These are phyloP conservation scores for Colletotrichum brevisporum DNA, from an alignment of 2,329 filamentous ascomycete species.

Conservation along the genomic window DNA sequence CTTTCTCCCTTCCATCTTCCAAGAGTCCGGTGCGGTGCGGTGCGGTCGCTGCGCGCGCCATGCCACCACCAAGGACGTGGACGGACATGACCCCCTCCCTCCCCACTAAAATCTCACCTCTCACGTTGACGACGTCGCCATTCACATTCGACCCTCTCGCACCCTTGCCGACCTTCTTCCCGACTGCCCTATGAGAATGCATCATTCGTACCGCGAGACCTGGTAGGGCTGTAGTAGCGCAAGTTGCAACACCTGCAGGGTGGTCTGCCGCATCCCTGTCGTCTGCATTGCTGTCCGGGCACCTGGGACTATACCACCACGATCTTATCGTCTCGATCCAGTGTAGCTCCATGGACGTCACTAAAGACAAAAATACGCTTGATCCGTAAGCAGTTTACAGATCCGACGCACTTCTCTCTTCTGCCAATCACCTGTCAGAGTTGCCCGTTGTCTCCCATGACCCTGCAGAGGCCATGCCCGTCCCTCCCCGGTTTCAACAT, in stretches of 20 bases:
- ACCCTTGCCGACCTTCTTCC: constrained; percentile 4
- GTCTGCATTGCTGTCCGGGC: constrained; percentile 20
- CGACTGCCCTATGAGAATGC: constrained; percentile 4
- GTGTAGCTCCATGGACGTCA: not conserved
- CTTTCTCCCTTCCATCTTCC: constrained; percentile 16
- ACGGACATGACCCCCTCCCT: constrained; percentile 15
- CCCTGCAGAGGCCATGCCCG: constrained; percentile 4
- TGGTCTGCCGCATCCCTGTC: constrained; percentile 11
- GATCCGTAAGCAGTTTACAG: constrained; percentile 34
- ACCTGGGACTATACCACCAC: constrained; percentile 21
- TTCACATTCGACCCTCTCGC: no score
- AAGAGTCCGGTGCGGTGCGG: constrained; percentile 1
- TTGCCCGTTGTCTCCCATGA: constrained; percentile 2
- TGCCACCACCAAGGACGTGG: constrained; percentile 1
- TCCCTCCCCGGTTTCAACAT: not conserved
- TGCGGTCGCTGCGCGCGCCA: constrained; percentile 18
- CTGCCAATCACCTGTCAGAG: constrained; percentile 27
- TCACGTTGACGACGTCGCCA: constrained; percentile 14
- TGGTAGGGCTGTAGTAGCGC: constrained; percentile 37
- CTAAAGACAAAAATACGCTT: constrained; percentile 37
- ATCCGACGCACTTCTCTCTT: not conserved
- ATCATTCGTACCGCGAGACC: not conserved
- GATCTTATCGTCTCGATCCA: constrained; percentile 28
- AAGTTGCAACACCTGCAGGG: not conserved
- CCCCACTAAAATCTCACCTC: constrained; percentile 38